phyloP scores from a whole-genome alignment of 495 filamentous ascomycete genomes.

The Neurospora tetrasperma region DNA sequence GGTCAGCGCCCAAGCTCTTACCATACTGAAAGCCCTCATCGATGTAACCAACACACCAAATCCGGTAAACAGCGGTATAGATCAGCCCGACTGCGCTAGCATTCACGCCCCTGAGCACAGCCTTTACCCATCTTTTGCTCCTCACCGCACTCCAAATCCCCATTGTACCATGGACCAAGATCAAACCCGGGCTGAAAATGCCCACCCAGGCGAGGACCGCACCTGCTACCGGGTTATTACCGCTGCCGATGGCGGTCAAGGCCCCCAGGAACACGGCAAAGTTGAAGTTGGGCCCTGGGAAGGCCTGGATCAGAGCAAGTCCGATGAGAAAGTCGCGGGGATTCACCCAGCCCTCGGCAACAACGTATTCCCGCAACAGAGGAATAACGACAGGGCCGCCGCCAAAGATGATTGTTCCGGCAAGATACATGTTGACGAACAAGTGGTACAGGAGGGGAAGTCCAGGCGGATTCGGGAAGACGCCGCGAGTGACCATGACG shows the following conservation, averaged over 20 bases:
- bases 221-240: constrained; percentile 21
- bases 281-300: constrained; percentile 84
- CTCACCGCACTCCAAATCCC: constrained; percentile 58
- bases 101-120: constrained; percentile 58
- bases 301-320: constrained; percentile 72
- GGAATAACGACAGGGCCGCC: constrained; percentile 83
- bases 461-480: constrained; percentile 23
- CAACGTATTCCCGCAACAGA: constrained; percentile 67
- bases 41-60: constrained; percentile 71
- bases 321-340: constrained; percentile 74
- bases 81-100: constrained; percentile 69
- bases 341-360: constrained; percentile 69
- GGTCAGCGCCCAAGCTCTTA: constrained; percentile 49
- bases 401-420: constrained; percentile 84
- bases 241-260: constrained; percentile 38
- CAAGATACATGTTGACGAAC: constrained; percentile 75
- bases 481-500: constrained; percentile 49
- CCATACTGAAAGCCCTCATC: constrained; percentile 43
- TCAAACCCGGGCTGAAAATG: constrained; percentile 65
- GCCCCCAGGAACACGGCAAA: constrained; percentile 71
- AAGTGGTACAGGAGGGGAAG: constrained; percentile 47
- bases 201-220: constrained; percentile 57
- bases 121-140: constrained; percentile 41
- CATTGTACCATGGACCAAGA: constrained; percentile 55
- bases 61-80: constrained; percentile 76